Conservation (phyloP, 176 grass and related monocot species). For the Musa beccarii region DNA sequence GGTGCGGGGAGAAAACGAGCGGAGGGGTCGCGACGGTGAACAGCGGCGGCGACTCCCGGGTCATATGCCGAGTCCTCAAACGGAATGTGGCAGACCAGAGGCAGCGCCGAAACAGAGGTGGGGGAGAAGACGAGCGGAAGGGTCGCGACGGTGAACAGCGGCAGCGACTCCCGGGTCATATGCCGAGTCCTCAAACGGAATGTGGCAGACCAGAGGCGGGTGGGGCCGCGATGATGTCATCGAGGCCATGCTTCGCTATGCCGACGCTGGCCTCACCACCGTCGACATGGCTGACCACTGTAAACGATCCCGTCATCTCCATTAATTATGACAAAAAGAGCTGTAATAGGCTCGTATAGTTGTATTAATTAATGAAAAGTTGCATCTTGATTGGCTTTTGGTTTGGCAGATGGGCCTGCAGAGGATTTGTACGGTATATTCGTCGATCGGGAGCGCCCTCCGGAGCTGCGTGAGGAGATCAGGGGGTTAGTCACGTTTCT, state of each 20-base stretch:
- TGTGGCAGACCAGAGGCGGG: conserved; percentile 88
- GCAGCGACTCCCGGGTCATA: conserved; percentile 58
- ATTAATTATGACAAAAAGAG: too few species aligned
- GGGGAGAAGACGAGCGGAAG: conserved; percentile 23
- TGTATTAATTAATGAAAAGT: neutral
- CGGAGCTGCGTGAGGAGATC: conserved; percentile 65
- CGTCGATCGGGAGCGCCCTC: conserved; percentile 68
- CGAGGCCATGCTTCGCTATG: conserved; percentile 71
- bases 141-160: conserved; percentile 32
- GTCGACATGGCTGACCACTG: conserved; percentile 97
- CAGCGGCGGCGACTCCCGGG: conserved; percentile 46
- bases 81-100: conserved; percentile 95
- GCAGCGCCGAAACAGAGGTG: conserved; percentile 12
- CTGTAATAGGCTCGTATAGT: too few species aligned
- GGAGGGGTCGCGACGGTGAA: conserved; percentile 30
- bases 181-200: conserved; percentile 90
- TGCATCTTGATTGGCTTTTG: neutral
- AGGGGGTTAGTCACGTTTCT: conserved; percentile 37
- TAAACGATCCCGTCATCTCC: neutral
- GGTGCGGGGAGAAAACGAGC: conserved; percentile 19
- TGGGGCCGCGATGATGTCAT: conserved; percentile 74
- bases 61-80: conserved; percentile 90
- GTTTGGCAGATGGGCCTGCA: conserved; percentile 65
- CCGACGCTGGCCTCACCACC: conserved; percentile 73
- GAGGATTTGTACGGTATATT: conserved; percentile 91